Percentiles rank a stretch among this genome's conserved stretches.
phyloP scores from a whole-genome alignment of 805 yeast genomes.

The Nakazawaea ernobii region DNA sequence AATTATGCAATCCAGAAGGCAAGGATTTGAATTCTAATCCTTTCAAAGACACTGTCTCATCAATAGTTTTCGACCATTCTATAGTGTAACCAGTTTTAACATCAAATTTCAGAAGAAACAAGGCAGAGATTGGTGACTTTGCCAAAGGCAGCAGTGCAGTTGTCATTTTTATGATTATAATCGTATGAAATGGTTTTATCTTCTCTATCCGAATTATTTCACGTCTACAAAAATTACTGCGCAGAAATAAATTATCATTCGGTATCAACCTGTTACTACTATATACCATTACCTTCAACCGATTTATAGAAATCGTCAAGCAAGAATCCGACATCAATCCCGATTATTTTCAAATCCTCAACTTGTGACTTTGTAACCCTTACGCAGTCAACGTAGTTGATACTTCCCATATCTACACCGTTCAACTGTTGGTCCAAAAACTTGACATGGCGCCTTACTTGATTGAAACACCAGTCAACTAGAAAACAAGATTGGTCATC shows the following conservation, averaged over 20 bases:
- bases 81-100: constrained; percentile 44
- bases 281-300: background rate
- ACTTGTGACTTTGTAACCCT: constrained; percentile 53
- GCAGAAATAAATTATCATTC: too few species aligned
- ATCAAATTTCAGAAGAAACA: constrained; percentile 48
- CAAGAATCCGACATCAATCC: constrained; percentile 70
- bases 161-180: too few species aligned
- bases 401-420: constrained; percentile 50
- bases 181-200: too few species aligned
- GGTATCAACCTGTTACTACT: too few species aligned
- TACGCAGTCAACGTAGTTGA: constrained; percentile 50
- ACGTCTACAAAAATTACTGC: too few species aligned
- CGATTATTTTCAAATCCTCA: constrained; percentile 5
- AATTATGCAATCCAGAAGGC: constrained; percentile 64
- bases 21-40: constrained; percentile 58
- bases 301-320: constrained; percentile 34
- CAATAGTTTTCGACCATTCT: constrained; percentile 33
- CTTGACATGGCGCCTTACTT: constrained; percentile 52
- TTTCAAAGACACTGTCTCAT: constrained; percentile 25
- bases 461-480: constrained; percentile 72
- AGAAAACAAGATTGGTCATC: constrained; percentile 36
- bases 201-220: too few species aligned
- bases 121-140: constrained; percentile 29
- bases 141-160: background rate
- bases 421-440: constrained; percentile 62